Percentiles rank a stretch among this genome's conserved stretches.
phyloP scores from a whole-genome alignment of 2,329 filamentous ascomycete genomes.

The Claviceps humidiphila region DNA sequence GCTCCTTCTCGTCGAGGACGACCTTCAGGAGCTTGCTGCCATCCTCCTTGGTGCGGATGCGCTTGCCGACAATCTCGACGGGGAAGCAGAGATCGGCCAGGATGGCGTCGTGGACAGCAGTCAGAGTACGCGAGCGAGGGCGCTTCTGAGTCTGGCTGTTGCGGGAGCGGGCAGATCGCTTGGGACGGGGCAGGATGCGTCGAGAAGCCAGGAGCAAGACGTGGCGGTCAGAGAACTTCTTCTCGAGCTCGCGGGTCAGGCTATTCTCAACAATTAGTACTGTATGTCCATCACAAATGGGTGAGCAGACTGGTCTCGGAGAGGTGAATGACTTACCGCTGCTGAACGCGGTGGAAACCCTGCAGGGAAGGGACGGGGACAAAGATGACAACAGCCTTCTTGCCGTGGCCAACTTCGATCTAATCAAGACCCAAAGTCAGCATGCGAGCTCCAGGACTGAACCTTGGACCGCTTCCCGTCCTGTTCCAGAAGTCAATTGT shows the following conservation, averaged over 20 bases:
- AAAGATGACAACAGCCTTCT: conserved; percentile 99
- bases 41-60: conserved; percentile 96
- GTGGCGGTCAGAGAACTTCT: conserved; percentile 99
- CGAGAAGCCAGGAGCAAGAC: conserved; percentile 97
- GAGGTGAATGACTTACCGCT: conserved; percentile 60
- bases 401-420: conserved; percentile 99
- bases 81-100: conserved; percentile 97
- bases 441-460: conserved; percentile 61
- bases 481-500: conserved; percentile 43
- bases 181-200: conserved; percentile 96
- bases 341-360: conserved; percentile 99
- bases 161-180: conserved; percentile 94
- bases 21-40: conserved; percentile 98
- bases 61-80: conserved; percentile 99
- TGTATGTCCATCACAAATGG: not conserved
- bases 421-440: conserved; percentile 58
- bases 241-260: conserved; percentile 99
- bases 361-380: conserved; percentile 97
- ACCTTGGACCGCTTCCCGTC: conserved; percentile 66
- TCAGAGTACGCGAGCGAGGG: conserved; percentile 92
- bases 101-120: conserved; percentile 97
- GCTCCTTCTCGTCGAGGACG: conserved; percentile 99
- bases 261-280: conserved; percentile 30
- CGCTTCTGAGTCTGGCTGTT: conserved; percentile 98
- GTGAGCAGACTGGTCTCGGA: not conserved